phyloP scores from a whole-genome alignment of 2,329 filamentous ascomycete species.

The Fusarium multiceps region DNA sequence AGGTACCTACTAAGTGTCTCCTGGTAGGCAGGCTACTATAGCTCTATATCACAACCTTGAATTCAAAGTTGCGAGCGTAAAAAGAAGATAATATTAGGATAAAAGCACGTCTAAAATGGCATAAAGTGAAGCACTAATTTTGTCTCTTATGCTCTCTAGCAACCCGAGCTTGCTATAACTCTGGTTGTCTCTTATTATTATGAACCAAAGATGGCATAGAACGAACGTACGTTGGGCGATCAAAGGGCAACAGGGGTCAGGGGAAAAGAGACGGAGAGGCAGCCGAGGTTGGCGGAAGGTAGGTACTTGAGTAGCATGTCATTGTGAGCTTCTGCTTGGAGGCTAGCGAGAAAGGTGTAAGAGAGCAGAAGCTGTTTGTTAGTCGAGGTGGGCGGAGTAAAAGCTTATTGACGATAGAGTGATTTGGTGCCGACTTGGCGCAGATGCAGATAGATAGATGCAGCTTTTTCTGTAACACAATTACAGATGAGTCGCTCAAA shows the following conservation, averaged over 20 bases:
- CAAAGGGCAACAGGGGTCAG: background rate
- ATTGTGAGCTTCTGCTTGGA: slow-evolving; percentile 22
- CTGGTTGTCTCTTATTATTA: background rate
- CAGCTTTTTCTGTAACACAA: background rate
- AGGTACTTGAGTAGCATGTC: slow-evolving; percentile 13
- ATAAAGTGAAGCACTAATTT: background rate
- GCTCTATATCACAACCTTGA: background rate
- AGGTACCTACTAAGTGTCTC: background rate
- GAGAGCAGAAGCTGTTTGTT: background rate
- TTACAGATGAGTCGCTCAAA: background rate
- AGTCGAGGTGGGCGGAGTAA: slow-evolving; percentile 40
- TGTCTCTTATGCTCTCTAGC: background rate
- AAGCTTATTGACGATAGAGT: slow-evolving; percentile 46
- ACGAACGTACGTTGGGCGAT: background rate
- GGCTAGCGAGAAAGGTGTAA: slow-evolving; percentile 9
- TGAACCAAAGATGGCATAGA: background rate
- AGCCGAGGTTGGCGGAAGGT: background rate
- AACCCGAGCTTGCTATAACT: background rate
- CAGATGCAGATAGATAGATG: slow-evolving; percentile 3
- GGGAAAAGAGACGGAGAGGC: background rate
- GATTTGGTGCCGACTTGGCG: slow-evolving; percentile 41
- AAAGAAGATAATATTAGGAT: background rate
- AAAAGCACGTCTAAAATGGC: background rate
- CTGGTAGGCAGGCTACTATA: background rate
- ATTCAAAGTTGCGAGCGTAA: background rate